These are phyloP conservation scores for Rhizophagus prolifer DNA, from an alignment of 192 early-diverging fungal species.

Conservation along the genomic window DNA sequence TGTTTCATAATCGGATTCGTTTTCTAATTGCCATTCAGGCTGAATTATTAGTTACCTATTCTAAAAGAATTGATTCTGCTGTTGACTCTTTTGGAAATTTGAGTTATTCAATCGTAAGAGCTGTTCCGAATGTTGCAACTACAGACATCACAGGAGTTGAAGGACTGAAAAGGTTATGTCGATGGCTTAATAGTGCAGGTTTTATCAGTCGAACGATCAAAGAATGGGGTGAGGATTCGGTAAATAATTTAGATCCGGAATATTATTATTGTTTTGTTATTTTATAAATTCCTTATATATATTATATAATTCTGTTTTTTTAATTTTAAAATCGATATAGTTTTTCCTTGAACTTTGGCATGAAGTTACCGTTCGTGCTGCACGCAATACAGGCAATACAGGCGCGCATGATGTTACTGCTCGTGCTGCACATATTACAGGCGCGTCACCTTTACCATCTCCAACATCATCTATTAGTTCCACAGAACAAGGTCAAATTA, in stretches of 20 bases:
- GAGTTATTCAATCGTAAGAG: slow-evolving; percentile 51
- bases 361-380: slow-evolving; percentile 36
- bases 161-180: slow-evolving; percentile 48
- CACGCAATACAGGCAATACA: not conserved
- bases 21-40: slow-evolving; percentile 65
- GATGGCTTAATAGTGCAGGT: slow-evolving; percentile 52
- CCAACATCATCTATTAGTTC: slow-evolving; percentile 11
- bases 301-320: not conserved
- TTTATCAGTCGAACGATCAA: slow-evolving; percentile 43
- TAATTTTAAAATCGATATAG: slow-evolving; percentile 29
- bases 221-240: slow-evolving; percentile 57
- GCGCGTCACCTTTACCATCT: slow-evolving; percentile 20
- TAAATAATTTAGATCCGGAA: slow-evolving; percentile 31
- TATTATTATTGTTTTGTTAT: too few relatives aligned
- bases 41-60: slow-evolving; percentile 56
- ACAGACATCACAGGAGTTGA: slow-evolving; percentile 41
- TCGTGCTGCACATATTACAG: slow-evolving; percentile 16
- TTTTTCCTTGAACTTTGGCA: slow-evolving; percentile 54
- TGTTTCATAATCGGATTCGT: slow-evolving; percentile 54
- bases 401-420: slow-evolving; percentile 36
- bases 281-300: not conserved
- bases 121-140: slow-evolving; percentile 51
- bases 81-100: slow-evolving; percentile 54
- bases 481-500: slow-evolving; percentile 27
- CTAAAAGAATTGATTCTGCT: slow-evolving; percentile 49